Percentiles rank a stretch among this genome's conserved stretches.
phyloP scores from a whole-genome alignment of 805 yeast species.

The Sugiyamaella mastotermitis region DNA sequence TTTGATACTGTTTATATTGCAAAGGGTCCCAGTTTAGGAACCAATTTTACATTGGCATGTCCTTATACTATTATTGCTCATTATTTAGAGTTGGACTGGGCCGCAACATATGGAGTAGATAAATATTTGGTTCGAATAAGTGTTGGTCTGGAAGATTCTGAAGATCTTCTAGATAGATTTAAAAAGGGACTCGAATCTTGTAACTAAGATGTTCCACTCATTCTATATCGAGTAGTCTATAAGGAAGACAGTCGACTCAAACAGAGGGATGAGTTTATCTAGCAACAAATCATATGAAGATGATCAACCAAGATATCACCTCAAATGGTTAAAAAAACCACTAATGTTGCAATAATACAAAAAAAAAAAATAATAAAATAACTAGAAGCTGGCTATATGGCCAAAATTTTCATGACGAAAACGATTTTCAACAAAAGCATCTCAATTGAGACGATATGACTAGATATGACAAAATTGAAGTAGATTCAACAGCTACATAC shows the following conservation, averaged over 20 bases:
- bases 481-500: too few species aligned
- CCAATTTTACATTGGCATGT: constrained; percentile 82
- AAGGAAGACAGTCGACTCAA: constrained; percentile 18
- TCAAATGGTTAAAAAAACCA: too few species aligned
- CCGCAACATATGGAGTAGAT: constrained; percentile 79
- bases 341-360: too few species aligned
- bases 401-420: too few species aligned
- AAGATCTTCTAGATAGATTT: constrained; percentile 47
- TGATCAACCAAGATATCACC: too few species aligned
- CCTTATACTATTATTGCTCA: constrained; percentile 88
- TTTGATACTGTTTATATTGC: constrained; percentile 64
- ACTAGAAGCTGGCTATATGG: too few species aligned
- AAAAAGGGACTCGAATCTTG: constrained; percentile 48
- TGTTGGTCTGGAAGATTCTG: constrained; percentile 74
- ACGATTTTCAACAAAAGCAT: too few species aligned
- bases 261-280: constrained; percentile 15
- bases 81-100: constrained; percentile 71
- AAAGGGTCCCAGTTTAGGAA: constrained; percentile 89
- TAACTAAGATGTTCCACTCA: constrained; percentile 13
- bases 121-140: constrained; percentile 71
- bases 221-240: constrained; percentile 18
- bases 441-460: too few species aligned
- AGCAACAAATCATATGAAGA: not conserved
- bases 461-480: too few species aligned
- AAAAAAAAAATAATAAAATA: too few species aligned